Percentiles rank a stretch among this genome's conserved stretches.
Conservation (phyloP, 106 monocot species). For the Acorus calamus region DNA sequence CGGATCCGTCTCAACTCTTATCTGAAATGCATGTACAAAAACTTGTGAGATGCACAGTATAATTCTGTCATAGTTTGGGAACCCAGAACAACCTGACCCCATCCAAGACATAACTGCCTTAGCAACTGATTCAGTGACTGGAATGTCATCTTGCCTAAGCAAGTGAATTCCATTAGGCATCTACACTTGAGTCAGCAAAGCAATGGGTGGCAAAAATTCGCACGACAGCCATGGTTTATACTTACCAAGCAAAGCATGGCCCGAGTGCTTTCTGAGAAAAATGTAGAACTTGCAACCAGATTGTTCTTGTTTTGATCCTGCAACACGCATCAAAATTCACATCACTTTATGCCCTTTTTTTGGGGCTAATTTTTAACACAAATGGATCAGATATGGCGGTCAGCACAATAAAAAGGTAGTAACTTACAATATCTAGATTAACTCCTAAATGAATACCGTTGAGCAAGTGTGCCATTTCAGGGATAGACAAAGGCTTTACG, state of each 20-base stretch:
- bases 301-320: conserved; percentile 96
- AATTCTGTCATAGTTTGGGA: neutral
- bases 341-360: neutral
- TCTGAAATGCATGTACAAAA: conserved; percentile 23
- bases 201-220: too few species aligned
- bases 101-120: too few species aligned
- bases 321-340: conserved; percentile 7
- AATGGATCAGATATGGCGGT: neutral
- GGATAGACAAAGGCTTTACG: conserved; percentile 70
- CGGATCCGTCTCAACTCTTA: conserved; percentile 95
- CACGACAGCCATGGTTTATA: neutral
- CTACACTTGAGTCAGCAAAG: too few species aligned
- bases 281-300: conserved; percentile 79
- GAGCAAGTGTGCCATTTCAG: conserved; percentile 84
- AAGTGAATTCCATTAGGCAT: too few species aligned
- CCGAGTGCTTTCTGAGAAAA: conserved; percentile 67
- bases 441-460: conserved; percentile 62
- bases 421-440: conserved; percentile 76
- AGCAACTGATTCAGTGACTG: too few species aligned
- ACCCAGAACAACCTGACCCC: too few species aligned
- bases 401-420: neutral
- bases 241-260: conserved; percentile 89
- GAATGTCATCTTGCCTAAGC: too few species aligned
- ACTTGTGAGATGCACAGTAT: neutral
- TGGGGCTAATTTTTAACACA: neutral